These are phyloP conservation scores for Fusarium solani-melongenae DNA, from an alignment of 2,329 filamentous ascomycete species.

Conservation along the genomic window DNA sequence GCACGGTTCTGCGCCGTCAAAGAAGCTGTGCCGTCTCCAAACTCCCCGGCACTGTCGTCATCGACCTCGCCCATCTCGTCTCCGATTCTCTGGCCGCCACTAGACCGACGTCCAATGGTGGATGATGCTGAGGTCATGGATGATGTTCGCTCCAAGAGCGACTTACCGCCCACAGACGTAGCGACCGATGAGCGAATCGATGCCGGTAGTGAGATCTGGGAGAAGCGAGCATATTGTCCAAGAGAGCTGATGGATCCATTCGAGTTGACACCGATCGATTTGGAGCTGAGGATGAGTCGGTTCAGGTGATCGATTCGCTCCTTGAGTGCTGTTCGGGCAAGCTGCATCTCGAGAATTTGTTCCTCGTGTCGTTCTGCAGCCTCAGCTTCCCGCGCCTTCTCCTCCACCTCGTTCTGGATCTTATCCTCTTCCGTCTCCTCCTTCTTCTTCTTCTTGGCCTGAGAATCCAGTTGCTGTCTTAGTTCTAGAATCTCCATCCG, in stretches of 20 bases:
- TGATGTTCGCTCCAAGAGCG: conserved; percentile 70
- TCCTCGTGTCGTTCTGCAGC: conserved; percentile 90
- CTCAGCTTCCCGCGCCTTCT: conserved; percentile 80
- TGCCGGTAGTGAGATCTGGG: conserved; percentile 64
- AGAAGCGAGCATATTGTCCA: conserved; percentile 71
- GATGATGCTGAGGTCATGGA: conserved; percentile 75
- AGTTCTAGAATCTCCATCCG: conserved; percentile 91
- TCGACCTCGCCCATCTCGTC: conserved; percentile 64
- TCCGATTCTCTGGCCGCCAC: conserved; percentile 56
- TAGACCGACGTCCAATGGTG: conserved; percentile 67
- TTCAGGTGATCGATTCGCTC: conserved; percentile 98
- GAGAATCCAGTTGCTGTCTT: conserved; percentile 81
- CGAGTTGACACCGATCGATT: conserved; percentile 91
- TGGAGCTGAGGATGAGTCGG: conserved; percentile 92
- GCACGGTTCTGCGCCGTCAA: conserved; percentile 87
- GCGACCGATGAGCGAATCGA: conserved; percentile 77
- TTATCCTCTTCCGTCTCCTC: conserved; percentile 71
- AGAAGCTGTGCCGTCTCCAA: conserved; percentile 86
- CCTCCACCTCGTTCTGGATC: conserved; percentile 74
- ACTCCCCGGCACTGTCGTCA: conserved; percentile 80
- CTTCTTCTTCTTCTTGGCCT: conserved; percentile 75
- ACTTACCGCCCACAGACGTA: conserved; percentile 64
- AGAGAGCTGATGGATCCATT: conserved; percentile 78
- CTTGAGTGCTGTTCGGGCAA: conserved; percentile 93
- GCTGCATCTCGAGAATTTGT: conserved; percentile 98